Percentiles rank a stretch among this genome's conserved stretches.
Evolutionary conservation across 2,329 filamentous ascomycete species (phyloP).

Genomic region (Monosporascus sp.): DNA sequence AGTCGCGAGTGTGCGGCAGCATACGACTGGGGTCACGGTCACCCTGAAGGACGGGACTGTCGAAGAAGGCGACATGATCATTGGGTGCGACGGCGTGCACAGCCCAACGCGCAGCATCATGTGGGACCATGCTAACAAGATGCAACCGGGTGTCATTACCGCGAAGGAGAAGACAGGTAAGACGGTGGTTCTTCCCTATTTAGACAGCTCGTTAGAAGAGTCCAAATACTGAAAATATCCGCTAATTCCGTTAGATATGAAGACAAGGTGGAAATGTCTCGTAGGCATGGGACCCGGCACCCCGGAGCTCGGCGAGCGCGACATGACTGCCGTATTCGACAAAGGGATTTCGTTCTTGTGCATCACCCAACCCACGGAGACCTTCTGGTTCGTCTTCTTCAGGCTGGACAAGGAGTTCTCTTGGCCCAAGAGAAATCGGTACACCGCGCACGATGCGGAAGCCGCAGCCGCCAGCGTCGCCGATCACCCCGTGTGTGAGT

Average conservation of each 20-base stretch:
- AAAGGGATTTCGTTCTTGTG: slow-evolving; percentile 12
- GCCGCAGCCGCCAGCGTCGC: slow-evolving; percentile 16
- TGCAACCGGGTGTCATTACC: slow-evolving; percentile 10
- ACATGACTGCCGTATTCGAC: slow-evolving; percentile 5
- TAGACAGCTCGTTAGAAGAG: neutral
- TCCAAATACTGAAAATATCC: neutral
- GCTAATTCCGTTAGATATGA: slow-evolving; percentile 8
- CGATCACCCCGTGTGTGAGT: slow-evolving; percentile 16
- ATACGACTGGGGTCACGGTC: slow-evolving; percentile 3
- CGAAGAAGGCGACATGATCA: slow-evolving; percentile 9
- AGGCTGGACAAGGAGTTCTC: slow-evolving; percentile 18
- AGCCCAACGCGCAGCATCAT: slow-evolving; percentile 13
- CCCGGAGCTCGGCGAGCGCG: slow-evolving; percentile 6
- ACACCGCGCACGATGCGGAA: slow-evolving; percentile 23
- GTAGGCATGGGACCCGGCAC: slow-evolving; percentile 22
- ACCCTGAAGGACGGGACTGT: slow-evolving; percentile 5
- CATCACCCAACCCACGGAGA: slow-evolving; percentile 12
- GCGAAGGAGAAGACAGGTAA: slow-evolving; percentile 9
- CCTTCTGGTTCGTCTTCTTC: slow-evolving; percentile 17
- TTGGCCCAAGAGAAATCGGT: slow-evolving; percentile 16
- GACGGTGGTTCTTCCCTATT: too few relatives aligned
- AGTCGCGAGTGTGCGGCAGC: slow-evolving; percentile 2
- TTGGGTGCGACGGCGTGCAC: slow-evolving; percentile 12
- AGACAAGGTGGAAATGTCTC: slow-evolving; percentile 24
- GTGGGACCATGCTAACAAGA: slow-evolving; percentile 15